phyloP scores from a whole-genome alignment of 257 asterid species.

The Ilex aquifolium region DNA sequence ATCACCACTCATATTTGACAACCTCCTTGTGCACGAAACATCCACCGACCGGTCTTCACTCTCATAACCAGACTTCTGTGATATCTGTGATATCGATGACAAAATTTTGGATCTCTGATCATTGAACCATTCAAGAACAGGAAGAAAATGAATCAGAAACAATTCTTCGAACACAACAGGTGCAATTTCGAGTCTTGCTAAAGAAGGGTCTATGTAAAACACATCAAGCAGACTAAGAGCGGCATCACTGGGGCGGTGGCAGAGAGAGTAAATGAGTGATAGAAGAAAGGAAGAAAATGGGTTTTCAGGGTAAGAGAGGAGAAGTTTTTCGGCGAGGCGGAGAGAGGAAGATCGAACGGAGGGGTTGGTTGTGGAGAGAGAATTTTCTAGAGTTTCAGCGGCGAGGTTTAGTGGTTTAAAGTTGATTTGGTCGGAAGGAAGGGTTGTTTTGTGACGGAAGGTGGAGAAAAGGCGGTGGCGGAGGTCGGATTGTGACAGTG shows the following conservation, averaged over 20 bases:
- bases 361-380: slow-evolving; percentile 42
- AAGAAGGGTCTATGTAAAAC: slow-evolving; percentile 36
- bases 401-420: slow-evolving; percentile 37
- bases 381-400: slow-evolving; percentile 52
- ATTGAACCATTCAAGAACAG: slow-evolving; percentile 51
- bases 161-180: slow-evolving; percentile 53
- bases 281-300: slow-evolving; percentile 46
- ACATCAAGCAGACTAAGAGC: slow-evolving; percentile 37
- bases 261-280: slow-evolving; percentile 39
- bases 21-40: slow-evolving; percentile 20
- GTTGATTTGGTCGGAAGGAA: slow-evolving; percentile 18
- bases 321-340: slow-evolving; percentile 51
- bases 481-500: slow-evolving; percentile 35
- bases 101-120: slow-evolving; percentile 30
- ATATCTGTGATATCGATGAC: slow-evolving; percentile 8
- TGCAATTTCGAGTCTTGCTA: slow-evolving; percentile 53
- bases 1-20: slow-evolving; percentile 55
- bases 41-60: slow-evolving; percentile 32
- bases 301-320: slow-evolving; percentile 29
- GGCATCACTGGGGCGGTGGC: slow-evolving; percentile 37
- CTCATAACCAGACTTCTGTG: slow-evolving; percentile 17
- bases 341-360: slow-evolving; percentile 50
- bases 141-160: slow-evolving; percentile 47
- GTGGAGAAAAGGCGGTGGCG: slow-evolving; percentile 44
- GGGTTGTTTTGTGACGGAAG: slow-evolving; percentile 31